A percentile compares a stretch with the other conserved stretches of the same genome.
phyloP scores from a whole-genome alignment of 768 basidiomycete species.

The Phylloporus sp. region DNA sequence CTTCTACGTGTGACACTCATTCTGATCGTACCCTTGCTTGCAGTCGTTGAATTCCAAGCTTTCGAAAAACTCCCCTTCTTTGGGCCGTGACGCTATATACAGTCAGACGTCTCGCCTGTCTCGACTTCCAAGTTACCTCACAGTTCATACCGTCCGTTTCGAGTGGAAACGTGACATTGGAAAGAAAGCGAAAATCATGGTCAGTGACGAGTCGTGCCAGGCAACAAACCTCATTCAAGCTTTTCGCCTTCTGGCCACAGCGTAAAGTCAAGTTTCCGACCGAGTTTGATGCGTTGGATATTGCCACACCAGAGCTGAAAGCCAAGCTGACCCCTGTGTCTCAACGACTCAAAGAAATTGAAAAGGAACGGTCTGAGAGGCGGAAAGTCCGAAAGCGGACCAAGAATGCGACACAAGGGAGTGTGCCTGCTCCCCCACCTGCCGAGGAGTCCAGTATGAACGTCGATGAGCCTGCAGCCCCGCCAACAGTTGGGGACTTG shows the following conservation, averaged over 20 bases:
- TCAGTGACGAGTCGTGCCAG: conserved; percentile 24
- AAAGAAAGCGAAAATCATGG: conserved; percentile 98
- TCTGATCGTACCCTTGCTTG: conserved; percentile 1
- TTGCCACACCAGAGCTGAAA: conserved; percentile 77
- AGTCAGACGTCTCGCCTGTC: conserved; percentile 76
- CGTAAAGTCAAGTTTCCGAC: conserved; percentile 90
- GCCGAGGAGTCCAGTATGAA: conserved; percentile 33
- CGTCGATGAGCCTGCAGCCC: conserved; percentile 42
- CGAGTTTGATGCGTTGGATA: conserved; percentile 82
- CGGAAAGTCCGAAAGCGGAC: conserved; percentile 77
- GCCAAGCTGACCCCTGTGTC: conserved; percentile 67
- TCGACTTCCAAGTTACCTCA: conserved; percentile 79
- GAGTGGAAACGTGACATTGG: conserved; percentile 88
- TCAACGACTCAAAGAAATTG: conserved; percentile 69
- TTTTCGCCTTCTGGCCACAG: conserved; percentile 33
- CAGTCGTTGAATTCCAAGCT: conserved; percentile 86
- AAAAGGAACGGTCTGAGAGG: conserved; percentile 81
- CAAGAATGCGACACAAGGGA: conserved; percentile 35
- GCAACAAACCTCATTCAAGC: background rate
- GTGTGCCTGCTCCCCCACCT: conserved; percentile 19
- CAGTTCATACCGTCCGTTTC: conserved; percentile 95
- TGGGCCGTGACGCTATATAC: conserved; percentile 81
- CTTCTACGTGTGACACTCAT: conserved; percentile 3
- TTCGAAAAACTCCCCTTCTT: conserved; percentile 75
- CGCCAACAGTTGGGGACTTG: conserved; percentile 33